Evolutionary conservation across 495 filamentous ascomycete genomes (phyloP).

Genomic region (Penicillium egyptiacum): DNA sequence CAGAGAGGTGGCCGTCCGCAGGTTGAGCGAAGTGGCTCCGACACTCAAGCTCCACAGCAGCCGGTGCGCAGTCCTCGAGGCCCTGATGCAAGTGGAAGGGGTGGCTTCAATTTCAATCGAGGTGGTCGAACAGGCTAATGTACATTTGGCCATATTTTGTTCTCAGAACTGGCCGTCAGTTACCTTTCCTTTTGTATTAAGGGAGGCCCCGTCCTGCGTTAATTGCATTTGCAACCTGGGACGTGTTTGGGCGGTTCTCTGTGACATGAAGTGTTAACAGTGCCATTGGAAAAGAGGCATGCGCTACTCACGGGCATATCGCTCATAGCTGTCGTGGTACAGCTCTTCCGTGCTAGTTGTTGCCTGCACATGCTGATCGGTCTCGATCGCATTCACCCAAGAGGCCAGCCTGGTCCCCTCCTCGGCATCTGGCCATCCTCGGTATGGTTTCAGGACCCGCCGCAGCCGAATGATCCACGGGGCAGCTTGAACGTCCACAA

Average conservation of each 20-base stretch:
- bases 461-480: slow-evolving; percentile 81
- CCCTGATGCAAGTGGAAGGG: slow-evolving; percentile 72
- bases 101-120: slow-evolving; percentile 65
- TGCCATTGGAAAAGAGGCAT: not conserved
- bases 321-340: slow-evolving; percentile 70
- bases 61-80: slow-evolving; percentile 69
- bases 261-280: slow-evolving; percentile 20
- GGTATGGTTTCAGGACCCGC: slow-evolving; percentile 74
- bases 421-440: slow-evolving; percentile 74
- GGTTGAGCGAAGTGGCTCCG: slow-evolving; percentile 40
- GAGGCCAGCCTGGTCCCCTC: slow-evolving; percentile 67
- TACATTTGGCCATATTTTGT: slow-evolving; percentile 13
- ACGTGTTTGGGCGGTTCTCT: slow-evolving; percentile 64
- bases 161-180: not conserved
- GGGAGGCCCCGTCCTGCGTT: slow-evolving; percentile 57
- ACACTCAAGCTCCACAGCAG: slow-evolving; percentile 50
- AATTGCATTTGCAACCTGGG: slow-evolving; percentile 57
- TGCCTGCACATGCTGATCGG: slow-evolving; percentile 66
- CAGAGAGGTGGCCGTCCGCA: slow-evolving; percentile 50
- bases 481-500: slow-evolving; percentile 85
- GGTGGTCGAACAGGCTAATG: slow-evolving; percentile 43
- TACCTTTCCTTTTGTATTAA: slow-evolving; percentile 14
- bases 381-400: slow-evolving; percentile 83
- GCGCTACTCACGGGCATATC: slow-evolving; percentile 59
- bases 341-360: slow-evolving; percentile 76